phyloP scores from a whole-genome alignment of 2,329 filamentous ascomycete genomes.

The Grosmannia clavigera region DNA sequence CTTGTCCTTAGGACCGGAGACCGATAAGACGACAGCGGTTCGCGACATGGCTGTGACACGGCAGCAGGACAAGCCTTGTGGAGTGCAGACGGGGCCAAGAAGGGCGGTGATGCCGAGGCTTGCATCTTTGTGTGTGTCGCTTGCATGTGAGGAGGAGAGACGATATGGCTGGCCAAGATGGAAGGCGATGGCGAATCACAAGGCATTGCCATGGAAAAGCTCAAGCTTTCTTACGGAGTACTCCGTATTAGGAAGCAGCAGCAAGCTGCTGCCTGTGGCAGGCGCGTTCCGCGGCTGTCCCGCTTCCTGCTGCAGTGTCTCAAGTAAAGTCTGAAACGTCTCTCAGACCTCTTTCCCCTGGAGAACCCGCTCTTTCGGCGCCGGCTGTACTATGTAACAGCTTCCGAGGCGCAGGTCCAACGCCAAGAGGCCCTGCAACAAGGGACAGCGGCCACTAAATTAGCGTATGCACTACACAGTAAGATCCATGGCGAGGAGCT shows the following conservation, averaged over 20 bases:
- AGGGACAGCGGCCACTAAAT: neutral
- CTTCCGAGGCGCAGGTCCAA: conserved; percentile 3
- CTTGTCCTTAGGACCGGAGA: neutral
- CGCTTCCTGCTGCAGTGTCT: conserved; percentile 2
- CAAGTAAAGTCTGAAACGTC: neutral
- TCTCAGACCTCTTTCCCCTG: neutral
- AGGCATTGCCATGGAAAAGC: too few species aligned
- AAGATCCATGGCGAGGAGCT: too few species aligned
- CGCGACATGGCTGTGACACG: conserved; percentile 10
- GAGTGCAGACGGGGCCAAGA: neutral
- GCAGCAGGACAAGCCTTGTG: conserved; percentile 1
- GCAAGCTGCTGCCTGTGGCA: neutral
- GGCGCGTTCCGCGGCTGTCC: conserved; percentile 6
- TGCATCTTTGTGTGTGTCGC: neutral
- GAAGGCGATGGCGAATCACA: neutral
- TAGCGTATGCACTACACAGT: neutral
- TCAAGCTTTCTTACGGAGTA: neutral
- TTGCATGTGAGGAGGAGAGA: too few species aligned
- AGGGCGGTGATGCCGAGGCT: neutral
- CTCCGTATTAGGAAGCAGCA: neutral
- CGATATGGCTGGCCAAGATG: neutral
- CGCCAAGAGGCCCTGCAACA: neutral
- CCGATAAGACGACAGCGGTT: conserved; percentile 2
- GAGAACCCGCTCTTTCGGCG: neutral
- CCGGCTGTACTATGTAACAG: conserved; percentile 5